Percentiles rank a stretch among this genome's conserved stretches.
Evolutionary conservation across 192 early-diverging fungal species (phyloP).

Genomic region (Gamsiella multidivaricata): DNA sequence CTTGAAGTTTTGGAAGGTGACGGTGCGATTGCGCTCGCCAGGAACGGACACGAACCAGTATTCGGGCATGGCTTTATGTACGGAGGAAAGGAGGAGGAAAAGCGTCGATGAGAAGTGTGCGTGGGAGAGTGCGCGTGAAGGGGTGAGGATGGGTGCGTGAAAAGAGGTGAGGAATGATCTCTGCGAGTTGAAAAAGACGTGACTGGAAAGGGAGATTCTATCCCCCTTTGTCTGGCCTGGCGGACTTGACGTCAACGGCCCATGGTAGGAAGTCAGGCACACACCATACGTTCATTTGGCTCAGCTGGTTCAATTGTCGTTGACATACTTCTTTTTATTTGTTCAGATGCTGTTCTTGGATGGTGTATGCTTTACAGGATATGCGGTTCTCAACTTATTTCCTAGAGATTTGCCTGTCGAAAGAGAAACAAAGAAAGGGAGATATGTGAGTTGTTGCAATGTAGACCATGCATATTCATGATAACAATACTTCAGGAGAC

Average conservation of each 20-base stretch:
- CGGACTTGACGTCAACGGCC: neutral
- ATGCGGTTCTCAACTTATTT: constrained; percentile 1
- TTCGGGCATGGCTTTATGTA: constrained; percentile 33
- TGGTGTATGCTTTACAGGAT: constrained; percentile 7
- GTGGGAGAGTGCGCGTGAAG: constrained; percentile 10
- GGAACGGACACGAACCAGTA: constrained; percentile 73
- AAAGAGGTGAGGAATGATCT: constrained; percentile 1
- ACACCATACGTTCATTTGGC: too few relatives aligned
- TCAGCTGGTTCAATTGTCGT: too few relatives aligned
- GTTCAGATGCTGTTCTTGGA: neutral
- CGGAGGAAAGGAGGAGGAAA: constrained; percentile 1
- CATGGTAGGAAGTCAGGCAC: neutral
- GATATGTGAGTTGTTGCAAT: too few relatives aligned
- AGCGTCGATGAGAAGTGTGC: neutral
- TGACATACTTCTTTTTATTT: too few relatives aligned
- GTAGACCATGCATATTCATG: neutral
- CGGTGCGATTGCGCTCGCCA: constrained; percentile 81
- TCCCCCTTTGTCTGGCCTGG: constrained; percentile 2
- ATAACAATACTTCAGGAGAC: neutral
- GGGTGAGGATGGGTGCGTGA: too few relatives aligned
- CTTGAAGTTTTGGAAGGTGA: constrained; percentile 74
- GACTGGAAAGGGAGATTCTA: neutral
- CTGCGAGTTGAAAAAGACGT: neutral
- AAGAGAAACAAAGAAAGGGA: neutral
- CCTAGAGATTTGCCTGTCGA: constrained; percentile 4